Evolutionary conservation across 768 basidiomycete species (phyloP).

Genomic region (Russula dissimulans): DNA sequence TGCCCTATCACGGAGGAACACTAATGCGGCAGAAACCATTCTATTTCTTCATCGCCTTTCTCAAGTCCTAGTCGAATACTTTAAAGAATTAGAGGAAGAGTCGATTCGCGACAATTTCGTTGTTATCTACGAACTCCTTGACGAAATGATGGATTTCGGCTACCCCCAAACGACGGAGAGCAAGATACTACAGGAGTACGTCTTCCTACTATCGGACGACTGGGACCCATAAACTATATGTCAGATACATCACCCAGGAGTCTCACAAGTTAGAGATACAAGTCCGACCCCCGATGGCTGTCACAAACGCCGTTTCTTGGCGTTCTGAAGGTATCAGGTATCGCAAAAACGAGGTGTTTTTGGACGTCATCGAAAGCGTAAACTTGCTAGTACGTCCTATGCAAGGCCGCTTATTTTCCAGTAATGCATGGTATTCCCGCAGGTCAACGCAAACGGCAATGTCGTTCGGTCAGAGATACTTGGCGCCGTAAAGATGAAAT

Average conservation of each 20-base stretch:
- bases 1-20: constrained; percentile 90
- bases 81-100: constrained; percentile 99
- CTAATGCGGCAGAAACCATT: constrained; percentile 93
- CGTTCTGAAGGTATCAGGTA: constrained; percentile 95
- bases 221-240: not conserved
- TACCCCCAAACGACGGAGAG: constrained; percentile 98
- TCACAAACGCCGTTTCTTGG: constrained; percentile 99
- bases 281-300: constrained; percentile 88
- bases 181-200: constrained; percentile 93
- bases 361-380: constrained; percentile 97
- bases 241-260: constrained; percentile 96
- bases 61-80: constrained; percentile 93
- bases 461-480: constrained; percentile 96
- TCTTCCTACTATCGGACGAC: not conserved
- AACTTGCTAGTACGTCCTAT: constrained; percentile 69
- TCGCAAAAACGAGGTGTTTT: constrained; percentile 97
- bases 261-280: constrained; percentile 88
- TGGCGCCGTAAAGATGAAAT: constrained; percentile 99
- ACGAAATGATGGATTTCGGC: constrained; percentile 99
- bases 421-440: not conserved
- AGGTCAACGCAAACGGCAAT: constrained; percentile 96
- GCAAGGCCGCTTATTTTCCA: not conserved
- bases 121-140: constrained; percentile 96
- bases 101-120: constrained; percentile 99
- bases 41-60: constrained; percentile 91